These are phyloP conservation scores for Phytophthora rubi DNA, from an alignment of 352 stramenopile species.

Conservation along the genomic window DNA sequence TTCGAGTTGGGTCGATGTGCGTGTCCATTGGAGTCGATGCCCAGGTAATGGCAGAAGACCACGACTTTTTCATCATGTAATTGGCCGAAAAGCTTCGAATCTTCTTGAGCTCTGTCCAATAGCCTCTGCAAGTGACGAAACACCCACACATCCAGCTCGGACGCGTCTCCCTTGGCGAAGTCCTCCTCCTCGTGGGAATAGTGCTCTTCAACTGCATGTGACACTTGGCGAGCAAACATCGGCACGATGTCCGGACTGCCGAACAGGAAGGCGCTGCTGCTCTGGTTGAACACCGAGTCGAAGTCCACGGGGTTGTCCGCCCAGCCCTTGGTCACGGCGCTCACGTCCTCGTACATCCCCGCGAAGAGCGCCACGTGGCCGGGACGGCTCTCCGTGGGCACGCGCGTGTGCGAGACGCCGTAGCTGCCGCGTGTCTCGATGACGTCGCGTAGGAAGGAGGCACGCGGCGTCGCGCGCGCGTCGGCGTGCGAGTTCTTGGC, in stretches of 20 bases:
- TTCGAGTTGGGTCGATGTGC: conserved; percentile 76
- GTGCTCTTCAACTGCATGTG: conserved; percentile 67
- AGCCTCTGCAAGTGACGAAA: conserved; percentile 59
- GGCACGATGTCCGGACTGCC: conserved; percentile 87
- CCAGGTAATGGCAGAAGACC: conserved; percentile 86
- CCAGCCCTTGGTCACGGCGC: conserved; percentile 88
- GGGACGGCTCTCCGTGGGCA: conserved; percentile 86
- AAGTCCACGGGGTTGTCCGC: conserved; percentile 89
- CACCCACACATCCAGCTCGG: conserved; percentile 81
- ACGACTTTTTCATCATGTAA: conserved; percentile 57
- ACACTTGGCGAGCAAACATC: conserved; percentile 84
- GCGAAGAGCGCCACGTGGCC: conserved; percentile 88
- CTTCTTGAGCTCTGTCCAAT: conserved; percentile 31
- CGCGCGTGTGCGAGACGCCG: conserved; percentile 87
- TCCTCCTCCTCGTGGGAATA: conserved; percentile 86
- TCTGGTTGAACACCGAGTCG: conserved; percentile 90
- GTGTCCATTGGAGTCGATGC: conserved; percentile 89
- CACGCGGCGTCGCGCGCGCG: conserved; percentile 26
- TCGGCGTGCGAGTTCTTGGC: conserved; percentile 30
- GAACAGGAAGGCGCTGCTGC: conserved; percentile 66
- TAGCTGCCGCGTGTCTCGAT: conserved; percentile 65
- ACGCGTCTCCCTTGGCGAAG: conserved; percentile 77
- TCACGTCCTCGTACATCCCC: conserved; percentile 90
- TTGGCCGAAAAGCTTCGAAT: conserved; percentile 34
- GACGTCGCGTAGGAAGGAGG: conserved; percentile 70